Percentiles rank a stretch among this genome's conserved stretches.
These are phyloP conservation scores for Dalbergia oliveri DNA, from an alignment of 306 rosid genomes.

Conservation along the genomic window DNA sequence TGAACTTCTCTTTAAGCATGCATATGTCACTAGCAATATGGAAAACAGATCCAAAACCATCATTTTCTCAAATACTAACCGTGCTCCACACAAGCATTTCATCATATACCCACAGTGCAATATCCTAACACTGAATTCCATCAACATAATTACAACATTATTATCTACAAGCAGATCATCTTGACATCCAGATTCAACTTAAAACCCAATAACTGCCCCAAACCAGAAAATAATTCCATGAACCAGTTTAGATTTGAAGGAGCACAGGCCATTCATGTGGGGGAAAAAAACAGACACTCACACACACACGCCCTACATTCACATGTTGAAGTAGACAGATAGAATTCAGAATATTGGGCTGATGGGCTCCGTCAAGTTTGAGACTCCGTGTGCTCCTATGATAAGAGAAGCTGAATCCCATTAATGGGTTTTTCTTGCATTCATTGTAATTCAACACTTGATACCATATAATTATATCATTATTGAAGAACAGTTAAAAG, in stretches of 20 bases:
- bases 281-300: slow-evolving; percentile 21
- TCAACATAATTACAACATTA: slow-evolving; percentile 38
- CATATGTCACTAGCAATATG: slow-evolving; percentile 41
- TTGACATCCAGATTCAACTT: slow-evolving; percentile 41
- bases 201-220: background rate
- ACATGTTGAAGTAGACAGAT: background rate
- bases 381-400: background rate
- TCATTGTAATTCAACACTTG: slow-evolving; percentile 3
- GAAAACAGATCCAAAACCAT: slow-evolving; percentile 37
- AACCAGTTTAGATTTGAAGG: slow-evolving; percentile 41
- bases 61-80: slow-evolving; percentile 41
- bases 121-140: slow-evolving; percentile 40
- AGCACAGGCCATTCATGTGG: slow-evolving; percentile 46
- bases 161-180: slow-evolving; percentile 41
- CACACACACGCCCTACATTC: background rate
- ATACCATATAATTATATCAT: background rate
- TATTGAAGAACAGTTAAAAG: background rate
- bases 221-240: background rate
- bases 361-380: slow-evolving; percentile 9
- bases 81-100: slow-evolving; percentile 57
- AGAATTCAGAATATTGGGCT: background rate
- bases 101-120: slow-evolving; percentile 53
- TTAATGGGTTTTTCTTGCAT: slow-evolving; percentile 19
- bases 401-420: slow-evolving; percentile 1
- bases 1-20: slow-evolving; percentile 45